phyloP scores from a whole-genome alignment of 2,329 filamentous ascomycete genomes.

The Aspergillus pseudoviridinutans region DNA sequence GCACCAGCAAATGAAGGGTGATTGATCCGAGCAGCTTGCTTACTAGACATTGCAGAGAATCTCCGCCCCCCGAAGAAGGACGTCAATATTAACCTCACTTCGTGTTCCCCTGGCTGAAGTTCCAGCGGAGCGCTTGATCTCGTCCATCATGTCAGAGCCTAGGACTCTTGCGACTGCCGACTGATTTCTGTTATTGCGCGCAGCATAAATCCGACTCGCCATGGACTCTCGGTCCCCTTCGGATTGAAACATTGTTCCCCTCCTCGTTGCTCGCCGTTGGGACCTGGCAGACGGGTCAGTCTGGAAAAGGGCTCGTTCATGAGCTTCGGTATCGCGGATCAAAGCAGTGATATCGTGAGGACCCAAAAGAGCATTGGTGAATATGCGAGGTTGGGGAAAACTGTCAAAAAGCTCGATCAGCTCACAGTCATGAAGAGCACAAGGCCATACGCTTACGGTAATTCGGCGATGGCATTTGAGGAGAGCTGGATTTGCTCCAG shows the following conservation, averaged over 20 bases:
- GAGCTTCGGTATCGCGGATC: constrained; percentile 90
- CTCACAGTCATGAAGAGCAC: neutral
- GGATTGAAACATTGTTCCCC: constrained; percentile 48
- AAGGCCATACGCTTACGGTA: constrained; percentile 55
- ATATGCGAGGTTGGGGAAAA: constrained; percentile 87
- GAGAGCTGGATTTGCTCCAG: constrained; percentile 73
- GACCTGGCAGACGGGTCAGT: constrained; percentile 65
- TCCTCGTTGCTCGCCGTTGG: constrained; percentile 44
- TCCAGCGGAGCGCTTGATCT: constrained; percentile 61
- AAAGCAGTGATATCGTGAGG: constrained; percentile 89
- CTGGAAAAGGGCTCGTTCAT: constrained; percentile 93
- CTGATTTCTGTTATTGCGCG: constrained; percentile 63
- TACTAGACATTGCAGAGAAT: constrained; percentile 85
- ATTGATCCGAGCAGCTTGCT: constrained; percentile 19
- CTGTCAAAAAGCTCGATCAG: constrained; percentile 43
- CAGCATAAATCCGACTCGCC: constrained; percentile 44
- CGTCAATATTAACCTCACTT: constrained; percentile 79
- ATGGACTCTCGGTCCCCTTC: constrained; percentile 38
- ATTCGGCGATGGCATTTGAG: constrained; percentile 69
- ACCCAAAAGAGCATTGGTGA: constrained; percentile 86
- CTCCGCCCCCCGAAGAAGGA: constrained; percentile 80
- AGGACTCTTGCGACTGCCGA: constrained; percentile 84
- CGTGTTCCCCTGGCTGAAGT: constrained; percentile 50
- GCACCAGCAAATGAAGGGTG: neutral
- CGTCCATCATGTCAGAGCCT: constrained; percentile 79